A percentile compares a stretch with the other conserved stretches of the same genome.
Conservation (phyloP, 495 filamentous ascomycete species). For the Penicillium goetzii region DNA sequence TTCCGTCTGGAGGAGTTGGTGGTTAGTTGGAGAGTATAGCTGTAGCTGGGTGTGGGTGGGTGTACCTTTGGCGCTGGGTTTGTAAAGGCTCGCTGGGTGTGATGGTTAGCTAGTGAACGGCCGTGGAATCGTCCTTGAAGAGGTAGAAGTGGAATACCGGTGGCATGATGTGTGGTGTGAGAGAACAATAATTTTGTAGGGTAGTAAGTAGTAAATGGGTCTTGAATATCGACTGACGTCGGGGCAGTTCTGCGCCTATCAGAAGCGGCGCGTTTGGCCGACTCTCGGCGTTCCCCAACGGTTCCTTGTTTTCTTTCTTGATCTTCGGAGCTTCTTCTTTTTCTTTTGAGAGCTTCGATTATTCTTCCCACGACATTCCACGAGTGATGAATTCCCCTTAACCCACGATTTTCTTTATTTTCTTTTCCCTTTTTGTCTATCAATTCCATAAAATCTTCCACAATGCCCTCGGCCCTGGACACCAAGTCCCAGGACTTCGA, state of each 20-base stretch:
- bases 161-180: conserved; percentile 11
- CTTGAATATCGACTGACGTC: conserved; percentile 3
- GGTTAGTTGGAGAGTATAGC: not conserved
- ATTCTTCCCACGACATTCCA: conserved; percentile 12
- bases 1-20: conserved; percentile 60
- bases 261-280: conserved; percentile 16
- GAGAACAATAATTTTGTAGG: not conserved
- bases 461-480: conserved; percentile 11
- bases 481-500: conserved; percentile 39
- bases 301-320: conserved; percentile 22
- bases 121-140: no score
- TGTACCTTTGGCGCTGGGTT: conserved; percentile 56
- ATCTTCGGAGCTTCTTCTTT: not conserved
- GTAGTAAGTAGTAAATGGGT: not conserved
- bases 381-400: conserved; percentile 21
- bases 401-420: conserved; percentile 17
- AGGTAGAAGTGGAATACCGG: conserved; percentile 22
- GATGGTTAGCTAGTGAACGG: no score
- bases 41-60: not conserved
- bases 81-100: conserved; percentile 47
- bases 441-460: not conserved
- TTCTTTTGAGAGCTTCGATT: not conserved
- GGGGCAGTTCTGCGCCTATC: conserved; percentile 17
- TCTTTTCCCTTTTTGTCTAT: conserved; percentile 7
- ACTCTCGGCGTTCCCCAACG: conserved; percentile 24